A percentile compares a stretch with the other conserved stretches of the same genome.
Conservation (phyloP, 2,329 filamentous ascomycete species). For the Colletotrichum tofieldiae region DNA sequence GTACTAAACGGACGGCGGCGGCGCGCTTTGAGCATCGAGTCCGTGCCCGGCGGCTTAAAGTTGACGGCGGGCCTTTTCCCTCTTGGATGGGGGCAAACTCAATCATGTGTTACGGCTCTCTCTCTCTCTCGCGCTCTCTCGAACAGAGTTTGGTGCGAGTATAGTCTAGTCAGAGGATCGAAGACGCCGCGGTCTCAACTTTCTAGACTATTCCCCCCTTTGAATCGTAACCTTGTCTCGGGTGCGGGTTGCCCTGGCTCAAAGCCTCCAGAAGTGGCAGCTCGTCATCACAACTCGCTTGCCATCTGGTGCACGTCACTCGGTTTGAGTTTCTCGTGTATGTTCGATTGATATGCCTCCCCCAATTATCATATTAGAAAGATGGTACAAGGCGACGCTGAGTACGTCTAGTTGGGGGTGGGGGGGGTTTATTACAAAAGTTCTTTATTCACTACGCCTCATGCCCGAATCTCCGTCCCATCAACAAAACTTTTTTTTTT, state of each 20-base stretch:
- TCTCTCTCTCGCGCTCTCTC: background rate
- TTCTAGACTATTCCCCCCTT: background rate
- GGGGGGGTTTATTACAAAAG: background rate
- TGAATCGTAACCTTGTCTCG: background rate
- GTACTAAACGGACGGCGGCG: background rate
- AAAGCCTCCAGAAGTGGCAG: background rate
- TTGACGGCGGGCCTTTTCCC: background rate
- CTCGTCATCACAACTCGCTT: background rate
- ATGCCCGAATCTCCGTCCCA: conserved; percentile 15
- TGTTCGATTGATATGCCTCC: background rate
- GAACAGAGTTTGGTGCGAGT: background rate
- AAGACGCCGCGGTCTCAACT: background rate
- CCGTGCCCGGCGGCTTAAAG: background rate
- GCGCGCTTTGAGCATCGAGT: background rate
- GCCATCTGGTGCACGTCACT: background rate
- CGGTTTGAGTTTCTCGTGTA: background rate
- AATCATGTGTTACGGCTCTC: background rate
- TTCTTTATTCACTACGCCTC: background rate
- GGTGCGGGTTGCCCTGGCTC: background rate
- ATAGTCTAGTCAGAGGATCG: background rate
- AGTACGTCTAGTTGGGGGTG: background rate
- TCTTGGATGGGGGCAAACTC: conserved; percentile 1
- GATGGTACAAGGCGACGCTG: background rate
- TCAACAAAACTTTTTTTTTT: background rate
- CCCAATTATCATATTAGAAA: background rate